Percentiles rank a stretch among this genome's conserved stretches.
Conservation (phyloP, 2,329 filamentous ascomycete species). For the Kalaharituber pfeilii region DNA sequence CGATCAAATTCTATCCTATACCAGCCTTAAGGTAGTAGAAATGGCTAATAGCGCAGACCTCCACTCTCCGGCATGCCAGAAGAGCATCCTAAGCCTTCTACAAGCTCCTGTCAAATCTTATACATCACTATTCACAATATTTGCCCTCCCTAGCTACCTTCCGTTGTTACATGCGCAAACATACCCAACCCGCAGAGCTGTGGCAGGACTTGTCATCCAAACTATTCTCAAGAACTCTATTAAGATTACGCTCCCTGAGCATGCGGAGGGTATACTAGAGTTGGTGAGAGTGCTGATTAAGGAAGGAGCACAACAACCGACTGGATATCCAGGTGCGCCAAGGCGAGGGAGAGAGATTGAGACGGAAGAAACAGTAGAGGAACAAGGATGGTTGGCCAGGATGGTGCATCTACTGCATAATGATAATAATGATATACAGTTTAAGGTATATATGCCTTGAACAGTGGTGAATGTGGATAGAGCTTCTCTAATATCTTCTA, state of each 20-base stretch:
- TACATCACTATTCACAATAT: constrained; percentile 83
- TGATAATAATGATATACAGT: constrained; percentile 79
- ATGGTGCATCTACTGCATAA: constrained; percentile 76
- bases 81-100: constrained; percentile 76
- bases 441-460: constrained; percentile 40
- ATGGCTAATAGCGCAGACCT: constrained; percentile 90
- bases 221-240: constrained; percentile 71
- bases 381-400: constrained; percentile 90
- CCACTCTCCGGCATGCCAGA: constrained; percentile 71
- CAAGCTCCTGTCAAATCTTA: constrained; percentile 81
- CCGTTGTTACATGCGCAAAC: constrained; percentile 80
- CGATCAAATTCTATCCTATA: constrained; percentile 26
- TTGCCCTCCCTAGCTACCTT: constrained; percentile 81
- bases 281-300: constrained; percentile 82
- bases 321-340: constrained; percentile 60
- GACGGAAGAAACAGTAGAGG: constrained; percentile 93
- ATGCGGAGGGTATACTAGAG: constrained; percentile 77
- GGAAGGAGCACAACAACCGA: constrained; percentile 68
- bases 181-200: constrained; percentile 75
- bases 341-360: constrained; percentile 42
- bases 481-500: constrained; percentile 21
- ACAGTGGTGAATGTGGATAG: background rate
- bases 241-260: constrained; percentile 54
- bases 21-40: constrained; percentile 68
- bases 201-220: constrained; percentile 74